Percentiles rank a stretch among this genome's conserved stretches.
These are phyloP conservation scores for Strigomonas galati DNA, from an alignment of 208 protist genomes.

Conservation along the genomic window DNA sequence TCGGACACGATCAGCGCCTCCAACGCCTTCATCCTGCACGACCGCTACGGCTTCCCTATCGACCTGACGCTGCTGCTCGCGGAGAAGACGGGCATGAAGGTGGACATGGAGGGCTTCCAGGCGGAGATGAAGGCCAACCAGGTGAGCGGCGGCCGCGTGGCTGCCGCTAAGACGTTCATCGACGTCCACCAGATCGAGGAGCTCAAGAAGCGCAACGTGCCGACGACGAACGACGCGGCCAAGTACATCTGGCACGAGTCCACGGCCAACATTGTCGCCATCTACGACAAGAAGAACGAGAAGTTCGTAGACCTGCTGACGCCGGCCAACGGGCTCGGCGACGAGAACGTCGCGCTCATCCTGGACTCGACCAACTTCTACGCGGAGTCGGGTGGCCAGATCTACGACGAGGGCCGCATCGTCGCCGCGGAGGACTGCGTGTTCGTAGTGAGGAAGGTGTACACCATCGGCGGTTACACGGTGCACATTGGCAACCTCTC, in stretches of 20 bases:
- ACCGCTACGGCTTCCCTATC: slow-evolving; percentile 98
- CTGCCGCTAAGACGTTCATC: slow-evolving; percentile 82
- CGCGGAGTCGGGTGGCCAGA: slow-evolving; percentile 97
- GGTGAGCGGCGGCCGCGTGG: slow-evolving; percentile 49
- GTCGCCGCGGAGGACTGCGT: slow-evolving; percentile 68
- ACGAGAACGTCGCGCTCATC: slow-evolving; percentile 88
- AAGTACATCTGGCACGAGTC: slow-evolving; percentile 95
- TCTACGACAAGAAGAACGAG: slow-evolving; percentile 82
- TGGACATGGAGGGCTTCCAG: slow-evolving; percentile 87
- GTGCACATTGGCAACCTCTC: slow-evolving; percentile 94
- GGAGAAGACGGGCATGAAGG: slow-evolving; percentile 90
- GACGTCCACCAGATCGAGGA: slow-evolving; percentile 84
- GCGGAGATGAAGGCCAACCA: slow-evolving; percentile 82
- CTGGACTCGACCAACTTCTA: slow-evolving; percentile 98
- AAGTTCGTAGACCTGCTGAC: slow-evolving; percentile 63
- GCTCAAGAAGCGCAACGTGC: slow-evolving; percentile 67
- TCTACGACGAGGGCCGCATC: slow-evolving; percentile 93
- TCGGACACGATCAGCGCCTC: slow-evolving; percentile 74
- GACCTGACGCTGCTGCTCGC: slow-evolving; percentile 98
- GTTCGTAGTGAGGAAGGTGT: slow-evolving; percentile 91
- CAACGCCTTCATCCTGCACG: slow-evolving; percentile 93
- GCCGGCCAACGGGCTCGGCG: slow-evolving; percentile 38
- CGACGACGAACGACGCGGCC: slow-evolving; percentile 89
- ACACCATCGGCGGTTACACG: slow-evolving; percentile 95
- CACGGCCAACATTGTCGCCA: slow-evolving; percentile 66